Conservation (phyloP, 2,329 filamentous ascomycete genomes). For the Clonostachys byssicola region DNA sequence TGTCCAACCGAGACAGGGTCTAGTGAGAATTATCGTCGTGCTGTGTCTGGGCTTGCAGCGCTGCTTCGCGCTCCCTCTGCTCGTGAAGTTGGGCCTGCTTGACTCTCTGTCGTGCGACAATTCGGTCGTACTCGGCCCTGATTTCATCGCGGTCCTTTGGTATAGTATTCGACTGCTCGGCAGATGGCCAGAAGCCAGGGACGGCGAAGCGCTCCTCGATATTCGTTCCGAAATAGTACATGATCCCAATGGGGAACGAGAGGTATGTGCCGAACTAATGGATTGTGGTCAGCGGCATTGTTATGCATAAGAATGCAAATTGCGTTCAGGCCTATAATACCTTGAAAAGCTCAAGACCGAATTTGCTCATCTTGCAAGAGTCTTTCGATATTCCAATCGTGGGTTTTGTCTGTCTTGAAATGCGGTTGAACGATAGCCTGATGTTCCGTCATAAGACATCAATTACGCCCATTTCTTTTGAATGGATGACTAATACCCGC, state of each 20-base stretch:
- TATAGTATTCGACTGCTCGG: conserved; percentile 70
- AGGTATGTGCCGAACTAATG: conserved; percentile 94
- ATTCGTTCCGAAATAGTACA: conserved; percentile 99
- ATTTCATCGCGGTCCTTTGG: conserved; percentile 81
- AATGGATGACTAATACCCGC: too few relatives aligned
- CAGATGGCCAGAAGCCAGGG: conserved; percentile 88
- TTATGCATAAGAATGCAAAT: neutral
- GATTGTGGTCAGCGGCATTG: neutral
- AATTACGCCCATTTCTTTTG: too few relatives aligned
- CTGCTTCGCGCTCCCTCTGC: conserved; percentile 18
- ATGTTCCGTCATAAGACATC: too few relatives aligned
- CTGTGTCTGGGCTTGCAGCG: conserved; percentile 5
- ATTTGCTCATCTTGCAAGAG: conserved; percentile 57
- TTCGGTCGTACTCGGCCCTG: conserved; percentile 70
- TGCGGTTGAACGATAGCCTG: neutral
- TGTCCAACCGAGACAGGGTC: neutral
- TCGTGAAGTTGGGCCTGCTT: conserved; percentile 52
- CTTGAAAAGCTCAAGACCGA: conserved; percentile 89
- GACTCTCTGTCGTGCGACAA: conserved; percentile 65
- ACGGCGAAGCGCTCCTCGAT: conserved; percentile 89
- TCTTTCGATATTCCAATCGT: too few relatives aligned
- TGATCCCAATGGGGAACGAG: conserved; percentile 97
- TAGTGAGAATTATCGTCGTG: neutral
- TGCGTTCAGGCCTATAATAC: conserved; percentile 34
- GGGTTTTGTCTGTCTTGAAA: neutral